Evolutionary conservation across 1,284 basidiomycete genomes (phyloP).

Genomic region (Abortiporus biennis): DNA sequence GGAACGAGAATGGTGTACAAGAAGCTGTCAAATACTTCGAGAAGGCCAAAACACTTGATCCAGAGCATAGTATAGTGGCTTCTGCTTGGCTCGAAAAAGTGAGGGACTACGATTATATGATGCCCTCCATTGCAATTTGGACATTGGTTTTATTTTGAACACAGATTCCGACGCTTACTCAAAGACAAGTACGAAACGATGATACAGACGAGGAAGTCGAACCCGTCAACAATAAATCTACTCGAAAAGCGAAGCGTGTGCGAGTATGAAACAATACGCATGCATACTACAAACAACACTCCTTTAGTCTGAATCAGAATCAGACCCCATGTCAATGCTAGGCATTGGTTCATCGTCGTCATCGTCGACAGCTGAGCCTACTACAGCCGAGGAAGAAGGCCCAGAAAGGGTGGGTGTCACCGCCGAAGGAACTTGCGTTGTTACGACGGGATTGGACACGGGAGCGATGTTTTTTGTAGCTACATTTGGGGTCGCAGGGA

Average conservation of each 20-base stretch:
- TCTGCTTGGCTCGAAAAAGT: slow-evolving; percentile 50
- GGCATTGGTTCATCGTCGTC: slow-evolving; percentile 53
- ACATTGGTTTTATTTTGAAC: not conserved
- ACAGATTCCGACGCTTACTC: slow-evolving; percentile 15
- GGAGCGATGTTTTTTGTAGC: no score
- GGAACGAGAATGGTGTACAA: slow-evolving; percentile 36
- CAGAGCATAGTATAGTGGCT: slow-evolving; percentile 49
- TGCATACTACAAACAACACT: no score
- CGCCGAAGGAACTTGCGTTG: no score
- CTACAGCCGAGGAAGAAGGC: slow-evolving; percentile 22
- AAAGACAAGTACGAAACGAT: not conserved
- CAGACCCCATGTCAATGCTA: slow-evolving; percentile 43
- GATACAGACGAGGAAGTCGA: slow-evolving; percentile 41
- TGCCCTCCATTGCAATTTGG: no score
- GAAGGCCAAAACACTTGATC: slow-evolving; percentile 53
- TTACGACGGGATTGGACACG: no score
- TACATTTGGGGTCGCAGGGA: no score
- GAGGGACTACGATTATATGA: no score
- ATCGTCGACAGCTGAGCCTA: slow-evolving; percentile 30
- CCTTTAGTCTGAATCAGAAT: slow-evolving; percentile 29
- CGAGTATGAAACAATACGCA: no score
- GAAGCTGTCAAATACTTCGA: slow-evolving; percentile 62
- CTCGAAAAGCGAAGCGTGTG: no score
- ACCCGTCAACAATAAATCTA: slow-evolving; percentile 2
- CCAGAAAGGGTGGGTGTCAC: not conserved